Base-by-base conservation (phyloP, 768 basidiomycete genomes). In the Lactarius hatsudake region DNA sequence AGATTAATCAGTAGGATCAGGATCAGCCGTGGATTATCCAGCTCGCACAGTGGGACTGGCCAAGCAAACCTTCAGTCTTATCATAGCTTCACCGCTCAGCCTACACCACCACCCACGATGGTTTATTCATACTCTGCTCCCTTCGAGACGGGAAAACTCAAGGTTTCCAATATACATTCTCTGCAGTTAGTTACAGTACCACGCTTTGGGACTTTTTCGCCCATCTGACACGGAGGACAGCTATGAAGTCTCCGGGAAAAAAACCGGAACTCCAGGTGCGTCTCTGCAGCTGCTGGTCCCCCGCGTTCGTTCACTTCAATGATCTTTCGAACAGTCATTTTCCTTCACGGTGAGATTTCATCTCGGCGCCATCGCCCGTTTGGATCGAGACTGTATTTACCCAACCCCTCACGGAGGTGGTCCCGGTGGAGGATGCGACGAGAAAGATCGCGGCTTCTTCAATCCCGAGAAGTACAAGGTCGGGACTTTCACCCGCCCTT, bases 391-490 rank as follows among this genome's bases (percentile, higher is more conserved):
- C n/a, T 45, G 5, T 23, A 2, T 6, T 59, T 60, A 38, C 36
- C 36, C 18, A 38, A 38, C 15, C 32, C 30, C 38, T 30, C 40
- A 15, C 32, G 61, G 15, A 88, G 88, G 88, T 48, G 93, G 93
- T 7, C 93, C 93, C 18, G 94, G 94, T 17, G 90, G 92, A 13
- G 93, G 92, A 5, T 81, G 80, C 56, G 84, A 87, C 73, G 74
- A 80, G 6, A 81, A 81, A 63, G 94, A 96, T 77, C 81, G 90
- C 62, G 77, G 80, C 6, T 95, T 89, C 80, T 96, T 96, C 77
- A 86, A 95, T 73, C 93, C 93, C 3, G 75, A 81, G 40, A 91
- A 92, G 74, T 96, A 95, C 81, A 92, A 90, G 80, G 91, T 87
- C 23, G 8, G 55, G 51, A 28, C 62, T 32, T 17, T 63, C 63